Evolutionary conservation across 2,329 filamentous ascomycete species (phyloP), one percentile per base, ranked within the genome.

Genomic region (Fonsecaea multimorphosa): DNA sequence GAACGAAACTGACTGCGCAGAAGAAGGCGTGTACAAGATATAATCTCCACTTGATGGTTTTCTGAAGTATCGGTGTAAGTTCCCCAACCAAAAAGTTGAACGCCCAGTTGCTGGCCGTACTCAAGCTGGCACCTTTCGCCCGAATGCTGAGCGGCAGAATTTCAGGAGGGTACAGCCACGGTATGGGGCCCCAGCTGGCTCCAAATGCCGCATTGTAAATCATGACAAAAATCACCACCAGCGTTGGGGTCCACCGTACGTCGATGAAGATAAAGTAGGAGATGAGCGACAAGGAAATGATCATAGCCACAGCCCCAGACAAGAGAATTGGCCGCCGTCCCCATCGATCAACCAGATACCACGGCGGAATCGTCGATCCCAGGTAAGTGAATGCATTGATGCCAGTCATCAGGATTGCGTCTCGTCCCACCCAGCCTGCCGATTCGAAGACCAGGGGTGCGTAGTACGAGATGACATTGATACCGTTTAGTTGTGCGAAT

Each of bases 391-490:
- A 89, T 63, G 89, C 92, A 80, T 98, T 99, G 78, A 98, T 92
- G 63, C 95, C 95, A 6, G 95, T 97, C 95, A 98, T 98, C 67
- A 98, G 85, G 69, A 98, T 91, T 4, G 95, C 95, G 65, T 92
- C 85, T 71, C 94, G 92, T 31, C 94, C 95, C 62, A 87, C 81
- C 95, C 94, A 98, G n/a, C 95, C 94, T 40, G 95, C 95, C 66
- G 93, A 93, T 79, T 97, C 93, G 74, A 99, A 98, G 16, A 98
- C 94, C 63, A 96, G 88, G 0, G 95, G 95, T 0, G 95, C 95
- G 76, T 99, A 99, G 83, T 98, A 99, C 1, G 94, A 98, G 70
- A 99, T 99, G 76, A 99, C 95, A 79, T 99, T 99, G 82, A 99
- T 99, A 71, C 95, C 95, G 81, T 98, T 98, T 61, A 99, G 87